Base-by-base conservation (phyloP, 768 basidiomycete genomes). In the Terana coerulea region DNA sequence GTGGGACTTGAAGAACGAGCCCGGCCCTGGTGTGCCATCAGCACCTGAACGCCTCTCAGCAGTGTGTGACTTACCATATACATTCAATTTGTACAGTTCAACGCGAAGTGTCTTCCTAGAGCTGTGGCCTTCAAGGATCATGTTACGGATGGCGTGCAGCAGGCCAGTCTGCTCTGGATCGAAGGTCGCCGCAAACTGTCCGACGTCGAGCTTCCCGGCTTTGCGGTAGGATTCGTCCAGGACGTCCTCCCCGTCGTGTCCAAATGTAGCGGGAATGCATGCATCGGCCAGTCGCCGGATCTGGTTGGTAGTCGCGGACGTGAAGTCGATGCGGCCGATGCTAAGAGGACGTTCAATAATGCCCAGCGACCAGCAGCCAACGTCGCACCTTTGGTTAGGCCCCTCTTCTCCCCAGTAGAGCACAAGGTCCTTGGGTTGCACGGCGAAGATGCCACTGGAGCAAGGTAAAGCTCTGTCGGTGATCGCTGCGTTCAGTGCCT, bases 1-100 rank as follows among this genome's bases (percentile, higher is more conserved):
- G 55, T 79, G 79, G 0, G 73, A 34, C 55, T 77, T 77, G 68
- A 79, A 80, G 58, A 76, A 79, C 0, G 70, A 70, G 9, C 66
- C 77, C 40, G 69, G 58, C 1, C 67, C 75, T 76, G 44, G 29
- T 2, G 17, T 22, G n/a, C 26, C 2, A 21, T 15, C 35, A 45
- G 28, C 30, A 31, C 7, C 10, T 3, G 26, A 6, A 4, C 15
- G 21, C 5, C 6, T 2, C 28, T 24, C 19, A 42, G 21, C 11
- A 10, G 10, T 25, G 14, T 3, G n/a, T 7, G 10, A 58, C 59
- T 9, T 49, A 75, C 77, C 69, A 46, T 78, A 76, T 1, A 77
- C 69, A 40, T 77, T 75, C 46, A 77, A 59, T 53, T 79, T 77
- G 59, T 75, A 75, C 6, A 75, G 53, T 53, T 77, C 72, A 0